Conservation (phyloP, 495 filamentous ascomycete genomes). For the Aspergillus cristatus region DNA sequence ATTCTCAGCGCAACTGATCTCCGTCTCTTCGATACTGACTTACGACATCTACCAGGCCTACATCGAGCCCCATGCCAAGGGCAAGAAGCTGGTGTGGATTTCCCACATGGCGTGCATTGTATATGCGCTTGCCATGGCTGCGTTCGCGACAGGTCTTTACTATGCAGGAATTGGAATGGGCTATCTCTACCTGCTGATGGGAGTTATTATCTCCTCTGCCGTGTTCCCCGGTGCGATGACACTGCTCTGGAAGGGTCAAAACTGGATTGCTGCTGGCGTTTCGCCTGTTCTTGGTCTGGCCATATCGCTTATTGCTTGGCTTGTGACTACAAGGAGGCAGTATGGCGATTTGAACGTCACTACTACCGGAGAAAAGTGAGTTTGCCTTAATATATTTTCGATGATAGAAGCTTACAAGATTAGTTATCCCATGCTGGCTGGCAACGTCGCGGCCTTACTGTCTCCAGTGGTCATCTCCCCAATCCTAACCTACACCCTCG, state of each 20-base stretch:
- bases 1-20: slow-evolving; percentile 82
- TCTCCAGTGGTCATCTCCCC: slow-evolving; percentile 74
- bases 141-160: slow-evolving; percentile 72
- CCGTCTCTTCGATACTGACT: slow-evolving; percentile 85
- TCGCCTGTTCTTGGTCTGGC: slow-evolving; percentile 70
- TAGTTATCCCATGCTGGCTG: slow-evolving; percentile 78
- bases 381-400: slow-evolving; percentile 3
- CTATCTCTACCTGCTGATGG: slow-evolving; percentile 83
- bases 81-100: slow-evolving; percentile 76
- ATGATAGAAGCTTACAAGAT: neutral
- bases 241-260: slow-evolving; percentile 75
- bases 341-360: slow-evolving; percentile 63
- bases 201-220: slow-evolving; percentile 78
- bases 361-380: slow-evolving; percentile 67
- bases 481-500: slow-evolving; percentile 64
- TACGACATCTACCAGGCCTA: slow-evolving; percentile 80
- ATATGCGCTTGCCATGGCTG: slow-evolving; percentile 78
- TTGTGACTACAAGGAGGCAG: slow-evolving; percentile 76
- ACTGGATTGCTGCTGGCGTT: slow-evolving; percentile 64
- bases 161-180: slow-evolving; percentile 63
- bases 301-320: slow-evolving; percentile 76
- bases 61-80: slow-evolving; percentile 50
- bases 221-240: slow-evolving; percentile 78
- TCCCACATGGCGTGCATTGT: slow-evolving; percentile 66
- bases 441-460: slow-evolving; percentile 73